Base-by-base conservation (phyloP, 2,329 filamentous ascomycete species). In the Neonectria coccinea region DNA sequence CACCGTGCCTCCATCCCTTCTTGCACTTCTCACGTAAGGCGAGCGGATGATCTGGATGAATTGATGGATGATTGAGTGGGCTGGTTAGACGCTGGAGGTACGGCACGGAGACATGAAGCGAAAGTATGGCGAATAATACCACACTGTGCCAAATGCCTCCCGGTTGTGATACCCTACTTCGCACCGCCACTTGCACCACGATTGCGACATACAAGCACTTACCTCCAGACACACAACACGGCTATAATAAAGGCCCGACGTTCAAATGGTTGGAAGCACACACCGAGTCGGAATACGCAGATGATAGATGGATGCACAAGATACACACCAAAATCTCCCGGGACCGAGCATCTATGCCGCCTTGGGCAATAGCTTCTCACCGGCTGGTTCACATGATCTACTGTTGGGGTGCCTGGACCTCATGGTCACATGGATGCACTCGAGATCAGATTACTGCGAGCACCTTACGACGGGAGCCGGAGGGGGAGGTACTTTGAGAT, bases 21-120 rank as follows among this genome's bases (percentile, higher is more conserved):
- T 56, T 18, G n/a, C n/a, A 25, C 57, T 58, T 72, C 70, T 72
- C 68, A 72, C 64, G 70, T 68, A 64, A 72, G 66, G 55, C 39
- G 22, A 33, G 56, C 22, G 56, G 51, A 62, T 48, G 44, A 62
- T 51, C 60, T 67, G 68, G 57, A 65, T 66, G 50, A n/a, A 50
- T 48, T 25, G 9, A 25, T 53, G 55, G 56, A 52, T 50, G 56
- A 33, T 14, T 54, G 12, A 47, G 45, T 64, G 33, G 33, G 2
- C 31, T 33, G 9, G 29, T 52, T 62, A 53, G 50, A 62, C 31
- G 54, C 52, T 57, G 42, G 55, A 48, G 58, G 55, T 47, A 62
- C n/a, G 56, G 20, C 41, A 48, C 31, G 27, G 31, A 36, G 39
- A 41, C 39, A 36, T 42, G 16, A 41, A 18, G 16, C 44, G 20